These are phyloP conservation scores for Cutaneotrichosporon sp. DNA, from an alignment of 1,284 basidiomycete genomes.

Conservation along the genomic window DNA sequence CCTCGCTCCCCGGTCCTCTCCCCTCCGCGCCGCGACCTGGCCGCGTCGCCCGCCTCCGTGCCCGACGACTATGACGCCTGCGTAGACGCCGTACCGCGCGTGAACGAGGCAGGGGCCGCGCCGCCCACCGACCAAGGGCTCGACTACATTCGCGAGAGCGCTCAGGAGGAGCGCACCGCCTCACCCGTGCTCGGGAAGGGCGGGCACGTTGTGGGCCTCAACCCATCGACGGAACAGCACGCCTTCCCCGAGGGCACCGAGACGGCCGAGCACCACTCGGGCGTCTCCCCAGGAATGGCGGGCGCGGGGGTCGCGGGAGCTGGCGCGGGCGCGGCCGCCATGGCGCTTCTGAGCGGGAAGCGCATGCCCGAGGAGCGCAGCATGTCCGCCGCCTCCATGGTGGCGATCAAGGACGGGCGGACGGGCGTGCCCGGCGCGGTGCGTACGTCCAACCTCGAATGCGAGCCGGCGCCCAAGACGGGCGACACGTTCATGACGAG, in stretches of 20 bases:
- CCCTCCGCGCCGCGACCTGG: neutral
- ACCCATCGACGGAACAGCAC: neutral
- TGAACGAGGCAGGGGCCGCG: neutral
- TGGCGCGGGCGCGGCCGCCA: neutral
- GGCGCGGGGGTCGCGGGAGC: neutral
- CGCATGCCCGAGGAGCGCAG: conserved; percentile 1
- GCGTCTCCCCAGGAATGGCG: neutral
- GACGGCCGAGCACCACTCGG: neutral
- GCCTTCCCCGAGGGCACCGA: neutral
- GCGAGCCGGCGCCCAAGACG: conserved; percentile 4
- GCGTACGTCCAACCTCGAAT: neutral
- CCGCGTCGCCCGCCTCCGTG: neutral
- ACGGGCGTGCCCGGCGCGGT: neutral
- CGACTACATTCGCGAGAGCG: neutral
- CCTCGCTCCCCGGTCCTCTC: neutral
- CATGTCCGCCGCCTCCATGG: neutral
- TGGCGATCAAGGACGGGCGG: conserved; percentile 2
- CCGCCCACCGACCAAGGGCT: neutral
- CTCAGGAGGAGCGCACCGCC: neutral
- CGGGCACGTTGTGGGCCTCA: neutral
- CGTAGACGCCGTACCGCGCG: neutral
- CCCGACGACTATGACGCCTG: neutral
- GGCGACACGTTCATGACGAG: conserved; percentile 1
- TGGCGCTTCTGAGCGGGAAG: neutral
- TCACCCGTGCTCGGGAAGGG: neutral